Evolutionary conservation across 352 stramenopile species (phyloP).

Genomic region (Globisporangium parvum): DNA sequence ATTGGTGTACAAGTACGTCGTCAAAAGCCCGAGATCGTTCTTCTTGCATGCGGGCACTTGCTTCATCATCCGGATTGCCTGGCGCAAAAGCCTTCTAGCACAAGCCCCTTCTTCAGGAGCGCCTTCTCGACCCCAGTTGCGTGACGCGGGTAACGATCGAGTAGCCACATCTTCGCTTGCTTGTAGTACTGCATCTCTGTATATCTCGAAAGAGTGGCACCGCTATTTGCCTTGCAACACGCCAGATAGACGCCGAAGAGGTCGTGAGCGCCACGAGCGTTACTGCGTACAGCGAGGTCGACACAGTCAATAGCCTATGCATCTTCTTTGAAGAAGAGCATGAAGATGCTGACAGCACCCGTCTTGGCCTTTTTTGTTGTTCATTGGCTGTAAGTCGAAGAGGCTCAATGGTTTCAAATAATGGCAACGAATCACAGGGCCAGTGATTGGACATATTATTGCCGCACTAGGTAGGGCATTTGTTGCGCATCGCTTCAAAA

Average conservation of each 20-base stretch:
- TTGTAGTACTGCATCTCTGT: conserved; percentile 17
- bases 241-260: conserved; percentile 20
- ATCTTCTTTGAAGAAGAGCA: conserved; percentile 9
- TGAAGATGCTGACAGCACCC: conserved; percentile 14
- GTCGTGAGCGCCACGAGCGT: conserved; percentile 16
- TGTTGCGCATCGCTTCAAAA: too few species aligned
- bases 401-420: conserved; percentile 15
- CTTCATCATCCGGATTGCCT: too few species aligned
- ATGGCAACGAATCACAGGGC: too few species aligned
- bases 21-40: too few species aligned
- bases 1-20: too few species aligned
- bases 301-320: conserved; percentile 3
- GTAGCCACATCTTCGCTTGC: conserved; percentile 14
- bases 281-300: conserved; percentile 1
- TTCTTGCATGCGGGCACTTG: too few species aligned
- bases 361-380: conserved; percentile 14
- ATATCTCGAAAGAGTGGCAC: not conserved
- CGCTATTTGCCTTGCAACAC: conserved; percentile 1
- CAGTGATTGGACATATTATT: too few species aligned
- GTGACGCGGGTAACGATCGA: conserved; percentile 7
- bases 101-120: conserved; percentile 6
- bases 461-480: too few species aligned
- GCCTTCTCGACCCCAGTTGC: conserved; percentile 2
- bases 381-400: conserved; percentile 11
- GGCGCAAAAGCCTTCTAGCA: conserved; percentile 1